Evolutionary conservation across 495 filamentous ascomycete species (phyloP), one percentile per base, ranked within the genome.

Genomic region (Aspergillus conjunctus): DNA sequence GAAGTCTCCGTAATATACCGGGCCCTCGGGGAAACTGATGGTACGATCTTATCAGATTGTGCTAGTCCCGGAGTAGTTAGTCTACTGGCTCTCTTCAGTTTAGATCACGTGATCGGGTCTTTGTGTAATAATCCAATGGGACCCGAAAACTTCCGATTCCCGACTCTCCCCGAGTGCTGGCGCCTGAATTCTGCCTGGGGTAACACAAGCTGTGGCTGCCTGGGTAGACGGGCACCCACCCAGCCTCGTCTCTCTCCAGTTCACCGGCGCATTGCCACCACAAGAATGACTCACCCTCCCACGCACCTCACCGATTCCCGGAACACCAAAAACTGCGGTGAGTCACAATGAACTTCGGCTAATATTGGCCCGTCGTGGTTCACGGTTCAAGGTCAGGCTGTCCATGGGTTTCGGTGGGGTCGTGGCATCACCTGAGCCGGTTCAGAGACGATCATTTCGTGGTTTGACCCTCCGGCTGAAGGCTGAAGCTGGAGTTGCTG

Each of bases 1-100:
- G 17, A 32, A 48, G 4, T 48, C 18, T 48, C 44, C 44, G 17
- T 7, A 48, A 48, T 11, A 2, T 6, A 48, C 44, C 44, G 44
- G 20, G n/a, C 20, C 44, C n/a, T 26, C 44, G 17, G 14, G 17
- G 7, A 15, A 18, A n/a, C 11, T 9, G 20, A 18, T 58, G 56
- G 33, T n/a, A 31, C 46, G 51, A 68, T 68, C 66, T 68, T 68
- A 68, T 68, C 66, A 50, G 66, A 68, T 68, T 11, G 30, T 39
- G 20, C 63, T 59, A 68, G 33, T 5, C 52, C 32, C 7, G 7
- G 45, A 14, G 3, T 1, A 26, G 46, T 17, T 60, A 51, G 54
- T 3, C 14, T 43, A 39, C 34, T 21, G 45, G 26, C 26, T 5
- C 5, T 26, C 33, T 52, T 30, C 26, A 54, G 26, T 33, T n/a